Base-by-base conservation (phyloP, 352 stramenopile species). In the Phytophthora macrochlamydospora region DNA sequence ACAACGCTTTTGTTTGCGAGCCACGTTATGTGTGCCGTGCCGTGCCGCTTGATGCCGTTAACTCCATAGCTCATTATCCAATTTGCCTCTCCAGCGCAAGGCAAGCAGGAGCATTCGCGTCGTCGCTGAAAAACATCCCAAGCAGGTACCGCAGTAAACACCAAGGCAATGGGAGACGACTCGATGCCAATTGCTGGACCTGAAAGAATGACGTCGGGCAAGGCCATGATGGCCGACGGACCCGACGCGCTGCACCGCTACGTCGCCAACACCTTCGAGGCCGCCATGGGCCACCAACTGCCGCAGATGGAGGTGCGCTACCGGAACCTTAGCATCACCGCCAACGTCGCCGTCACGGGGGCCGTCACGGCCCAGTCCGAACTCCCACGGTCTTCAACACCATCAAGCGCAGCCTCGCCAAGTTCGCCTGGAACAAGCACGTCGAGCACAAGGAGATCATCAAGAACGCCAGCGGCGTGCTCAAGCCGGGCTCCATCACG, bases 271-370 rank as follows among this genome's bases (percentile, higher is more conserved):
- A 73, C 59, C 30, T 62, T 87, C 14, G 72, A 90, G 65, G 56
- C 56, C 0, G 62, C 81, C 12, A 62, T 83, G 0, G 81, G 76
- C 13, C 70, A 68, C 6, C 37, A 65, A 12, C 54, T 89, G 62
- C 81, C 81, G 40, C 77, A 88, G 56, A 79, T 87, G 68, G 81
- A 90, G 58, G 69, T 90, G 56, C 81, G 73, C 40, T 87, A 87
- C 58, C 40, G 73, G 14, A 59, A 90, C 56, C 50, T 90, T 32
- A 75, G 62, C 42, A 42, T 87, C 62, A 71, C 72, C 14, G 81
- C 78, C 28, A 62, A 76, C 42, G 51, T 71, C 0, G 24, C 48
- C 0, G 62, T 75, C 32, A 75, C 53, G 1, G 51, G 58, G 31
- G 38, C 71, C 31, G 43, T 70, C 35, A 70, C 70, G 28, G 44